Evolutionary conservation across 2,329 filamentous ascomycete genomes (phyloP).

Genomic region (Xylariaceae sp.): DNA sequence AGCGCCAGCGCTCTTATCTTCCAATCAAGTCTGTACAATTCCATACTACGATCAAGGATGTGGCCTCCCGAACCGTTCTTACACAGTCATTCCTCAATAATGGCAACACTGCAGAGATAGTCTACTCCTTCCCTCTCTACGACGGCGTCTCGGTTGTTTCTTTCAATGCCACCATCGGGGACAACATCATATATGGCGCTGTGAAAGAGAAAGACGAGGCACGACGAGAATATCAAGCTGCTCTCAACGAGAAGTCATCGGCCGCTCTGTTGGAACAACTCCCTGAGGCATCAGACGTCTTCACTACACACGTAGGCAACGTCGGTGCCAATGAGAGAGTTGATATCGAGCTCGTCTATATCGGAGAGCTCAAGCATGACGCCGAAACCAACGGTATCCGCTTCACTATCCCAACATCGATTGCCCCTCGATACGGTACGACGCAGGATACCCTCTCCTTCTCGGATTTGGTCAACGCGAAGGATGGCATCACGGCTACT

Average conservation of each 20-base stretch:
- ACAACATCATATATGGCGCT: constrained; percentile 6
- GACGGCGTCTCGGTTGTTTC: constrained; percentile 15
- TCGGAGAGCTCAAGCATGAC: constrained; percentile 14
- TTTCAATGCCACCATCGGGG: constrained; percentile 10
- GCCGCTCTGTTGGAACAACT: constrained; percentile 16
- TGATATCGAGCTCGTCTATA: constrained; percentile 11
- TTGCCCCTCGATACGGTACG: constrained; percentile 14
- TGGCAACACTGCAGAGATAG: constrained; percentile 1
- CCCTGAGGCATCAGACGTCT: constrained; percentile 12
- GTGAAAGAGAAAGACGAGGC: constrained; percentile 16
- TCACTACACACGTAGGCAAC: constrained; percentile 11
- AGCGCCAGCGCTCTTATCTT: constrained; percentile 5
- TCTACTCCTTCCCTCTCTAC: constrained; percentile 17
- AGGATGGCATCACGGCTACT: constrained; percentile 4
- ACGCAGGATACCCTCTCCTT: background rate
- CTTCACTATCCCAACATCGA: constrained; percentile 15
- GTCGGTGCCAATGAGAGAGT: constrained; percentile 7
- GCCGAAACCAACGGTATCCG: constrained; percentile 11
- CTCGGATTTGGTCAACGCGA: background rate
- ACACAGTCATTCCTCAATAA: constrained; percentile 13
- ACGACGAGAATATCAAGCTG: constrained; percentile 10
- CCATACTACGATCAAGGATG: constrained; percentile 12
- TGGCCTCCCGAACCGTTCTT: constrained; percentile 13
- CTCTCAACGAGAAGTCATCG: constrained; percentile 1
- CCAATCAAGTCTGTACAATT: constrained; percentile 5